Evolutionary conservation across 306 rosid genomes (phyloP).

Genomic region (Parietaria judaica): DNA sequence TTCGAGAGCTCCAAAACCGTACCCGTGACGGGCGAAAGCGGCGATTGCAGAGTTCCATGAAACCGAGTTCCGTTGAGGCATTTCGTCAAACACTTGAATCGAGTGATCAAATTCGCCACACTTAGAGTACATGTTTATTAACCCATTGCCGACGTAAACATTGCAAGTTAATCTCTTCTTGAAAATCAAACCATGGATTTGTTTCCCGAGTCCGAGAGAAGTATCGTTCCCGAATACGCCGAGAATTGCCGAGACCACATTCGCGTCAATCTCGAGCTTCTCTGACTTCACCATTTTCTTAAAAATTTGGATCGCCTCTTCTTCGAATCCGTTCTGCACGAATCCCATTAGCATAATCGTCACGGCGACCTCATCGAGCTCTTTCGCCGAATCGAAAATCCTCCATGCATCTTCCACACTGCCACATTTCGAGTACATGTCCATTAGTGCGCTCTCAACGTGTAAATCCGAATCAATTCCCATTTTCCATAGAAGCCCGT

Average conservation of each 20-base stretch:
- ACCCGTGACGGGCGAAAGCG: conserved; percentile 80
- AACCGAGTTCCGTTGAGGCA: conserved; percentile 50
- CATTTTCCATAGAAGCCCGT: conserved; percentile 61
- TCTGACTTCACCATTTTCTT: conserved; percentile 57
- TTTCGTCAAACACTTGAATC: conserved; percentile 36
- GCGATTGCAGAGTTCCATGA: conserved; percentile 92
- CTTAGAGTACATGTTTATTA: conserved; percentile 88
- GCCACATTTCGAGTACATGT: conserved; percentile 80
- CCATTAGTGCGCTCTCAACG: conserved; percentile 84
- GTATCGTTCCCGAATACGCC: conserved; percentile 75
- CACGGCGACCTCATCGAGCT: conserved; percentile 68
- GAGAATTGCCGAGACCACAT: conserved; percentile 70
- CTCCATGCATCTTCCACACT: conserved; percentile 58
- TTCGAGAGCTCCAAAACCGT: conserved; percentile 52
- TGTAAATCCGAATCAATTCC: conserved; percentile 69
- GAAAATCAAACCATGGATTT: conserved; percentile 54
- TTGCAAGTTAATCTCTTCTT: conserved; percentile 55
- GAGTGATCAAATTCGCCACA: conserved; percentile 69
- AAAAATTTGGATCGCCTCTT: conserved; percentile 72
- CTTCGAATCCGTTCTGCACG: conserved; percentile 75
- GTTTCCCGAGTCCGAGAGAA: conserved; percentile 63
- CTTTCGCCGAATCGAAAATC: conserved; percentile 62
- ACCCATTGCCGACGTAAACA: conserved; percentile 68
- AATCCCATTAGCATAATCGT: conserved; percentile 84
- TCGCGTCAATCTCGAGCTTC: conserved; percentile 43